A percentile compares a stretch with the other conserved stretches of the same genome.
These are phyloP conservation scores for Yamadazyma kitorensis DNA, from an alignment of 805 yeast genomes.

Conservation along the genomic window DNA sequence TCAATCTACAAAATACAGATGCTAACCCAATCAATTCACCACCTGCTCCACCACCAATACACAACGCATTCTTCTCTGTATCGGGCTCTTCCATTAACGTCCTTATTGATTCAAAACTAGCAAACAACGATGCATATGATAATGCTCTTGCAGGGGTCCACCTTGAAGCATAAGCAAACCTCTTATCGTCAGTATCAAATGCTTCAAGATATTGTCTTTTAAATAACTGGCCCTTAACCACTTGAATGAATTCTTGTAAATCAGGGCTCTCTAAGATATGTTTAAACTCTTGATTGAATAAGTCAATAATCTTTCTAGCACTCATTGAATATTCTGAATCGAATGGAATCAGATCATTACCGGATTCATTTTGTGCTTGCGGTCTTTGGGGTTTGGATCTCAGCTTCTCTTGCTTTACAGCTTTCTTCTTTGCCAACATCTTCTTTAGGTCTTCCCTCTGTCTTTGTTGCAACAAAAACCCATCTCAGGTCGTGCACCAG, in stretches of 20 bases:
- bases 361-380: conserved; percentile 7
- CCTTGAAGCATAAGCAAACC: conserved; percentile 75
- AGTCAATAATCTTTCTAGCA: conserved; percentile 32
- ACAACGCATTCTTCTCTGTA: conserved; percentile 41
- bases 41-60: conserved; percentile 90
- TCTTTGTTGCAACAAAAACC: conserved; percentile 1
- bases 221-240: conserved; percentile 65
- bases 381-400: conserved; percentile 2
- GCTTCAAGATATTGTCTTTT: conserved; percentile 71
- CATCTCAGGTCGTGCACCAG: no score
- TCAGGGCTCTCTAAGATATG: conserved; percentile 32
- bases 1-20: conserved; percentile 49
- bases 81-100: conserved; percentile 33
- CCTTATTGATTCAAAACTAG: conserved; percentile 44
- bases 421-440: conserved; percentile 1
- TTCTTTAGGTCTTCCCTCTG: background rate
- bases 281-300: conserved; percentile 33
- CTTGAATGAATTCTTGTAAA: conserved; percentile 51
- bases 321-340: conserved; percentile 29
- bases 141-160: conserved; percentile 87
- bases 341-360: conserved; percentile 28
- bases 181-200: conserved; percentile 57
- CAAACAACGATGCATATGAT: conserved; percentile 67
- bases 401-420: background rate
- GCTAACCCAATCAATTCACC: conserved; percentile 71